These are phyloP conservation scores for Aspergillus ellipticus DNA, from an alignment of 495 filamentous ascomycete genomes.

Conservation along the genomic window DNA sequence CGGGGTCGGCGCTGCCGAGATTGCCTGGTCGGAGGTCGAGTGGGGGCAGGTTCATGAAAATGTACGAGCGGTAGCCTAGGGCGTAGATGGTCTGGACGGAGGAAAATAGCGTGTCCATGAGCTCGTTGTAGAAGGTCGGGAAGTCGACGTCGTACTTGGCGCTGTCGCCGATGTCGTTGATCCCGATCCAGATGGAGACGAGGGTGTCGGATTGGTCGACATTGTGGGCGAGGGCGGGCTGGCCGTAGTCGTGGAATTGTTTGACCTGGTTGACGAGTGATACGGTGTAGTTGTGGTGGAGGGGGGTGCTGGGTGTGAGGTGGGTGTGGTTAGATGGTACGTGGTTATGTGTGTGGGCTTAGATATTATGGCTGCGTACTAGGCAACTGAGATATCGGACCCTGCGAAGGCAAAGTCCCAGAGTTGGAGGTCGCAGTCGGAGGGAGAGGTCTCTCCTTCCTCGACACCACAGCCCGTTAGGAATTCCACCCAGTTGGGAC, in stretches of 20 bases:
- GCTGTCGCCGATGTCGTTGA: slow-evolving; percentile 43
- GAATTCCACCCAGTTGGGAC: slow-evolving; percentile 50
- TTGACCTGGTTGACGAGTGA: slow-evolving; percentile 40
- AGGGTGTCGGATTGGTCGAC: slow-evolving; percentile 29
- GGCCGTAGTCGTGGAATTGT: slow-evolving; percentile 33
- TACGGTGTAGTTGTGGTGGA: slow-evolving; percentile 48
- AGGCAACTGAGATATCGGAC: slow-evolving; percentile 42
- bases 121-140: slow-evolving; percentile 32
- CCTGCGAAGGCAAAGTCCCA: slow-evolving; percentile 58
- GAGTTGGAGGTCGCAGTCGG: slow-evolving; percentile 39
- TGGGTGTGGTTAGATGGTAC: not conserved
- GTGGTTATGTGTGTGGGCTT: not conserved
- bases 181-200: slow-evolving; percentile 42
- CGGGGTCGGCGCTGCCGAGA: slow-evolving; percentile 23
- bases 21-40: slow-evolving; percentile 44
- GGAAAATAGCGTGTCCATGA: slow-evolving; percentile 37
- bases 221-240: slow-evolving; percentile 20
- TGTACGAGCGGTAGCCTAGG: slow-evolving; percentile 43
- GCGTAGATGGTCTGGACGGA: slow-evolving; percentile 36
- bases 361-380: slow-evolving; percentile 18
- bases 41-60: slow-evolving; percentile 51
- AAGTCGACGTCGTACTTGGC: slow-evolving; percentile 37
- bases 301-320: slow-evolving; percentile 33
- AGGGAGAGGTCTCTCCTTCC: slow-evolving; percentile 34
- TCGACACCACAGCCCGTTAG: slow-evolving; percentile 42